These are phyloP conservation scores for Wallemia hederae DNA, from an alignment of 1,284 basidiomycete species.

Conservation along the genomic window DNA sequence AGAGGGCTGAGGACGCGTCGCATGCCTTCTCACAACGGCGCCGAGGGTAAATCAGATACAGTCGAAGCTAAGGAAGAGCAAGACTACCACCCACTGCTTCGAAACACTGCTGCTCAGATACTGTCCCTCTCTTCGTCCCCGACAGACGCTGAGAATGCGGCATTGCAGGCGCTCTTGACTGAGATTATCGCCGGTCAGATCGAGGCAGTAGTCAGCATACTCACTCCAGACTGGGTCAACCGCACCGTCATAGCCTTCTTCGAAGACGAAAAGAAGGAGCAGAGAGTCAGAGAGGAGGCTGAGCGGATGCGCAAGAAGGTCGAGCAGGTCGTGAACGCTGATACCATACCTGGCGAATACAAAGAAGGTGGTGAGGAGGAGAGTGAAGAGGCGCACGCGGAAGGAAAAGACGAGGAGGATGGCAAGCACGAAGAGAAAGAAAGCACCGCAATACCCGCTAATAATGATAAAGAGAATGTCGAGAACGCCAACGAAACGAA, in stretches of 20 bases:
- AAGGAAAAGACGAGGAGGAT: too few species aligned
- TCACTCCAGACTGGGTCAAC: conserved; percentile 1
- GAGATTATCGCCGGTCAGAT: background rate
- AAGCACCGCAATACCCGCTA: too few species aligned
- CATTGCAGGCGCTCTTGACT: background rate
- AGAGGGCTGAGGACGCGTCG: background rate
- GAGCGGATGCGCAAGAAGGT: background rate
- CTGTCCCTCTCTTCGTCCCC: background rate
- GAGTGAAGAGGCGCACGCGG: background rate
- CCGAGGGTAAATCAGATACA: too few species aligned
- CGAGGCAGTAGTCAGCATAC: background rate
- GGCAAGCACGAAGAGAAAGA: too few species aligned
- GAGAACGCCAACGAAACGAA: too few species aligned
- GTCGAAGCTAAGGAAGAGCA: background rate
- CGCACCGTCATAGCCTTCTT: background rate
- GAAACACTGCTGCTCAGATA: background rate
- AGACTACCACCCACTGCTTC: background rate
- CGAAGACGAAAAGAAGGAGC: conserved; percentile 1
- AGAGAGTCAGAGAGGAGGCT: background rate
- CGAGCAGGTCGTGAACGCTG: background rate
- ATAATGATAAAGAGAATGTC: too few species aligned
- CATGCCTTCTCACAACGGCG: background rate
- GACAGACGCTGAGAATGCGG: background rate
- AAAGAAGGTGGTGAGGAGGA: background rate
- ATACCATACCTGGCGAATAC: background rate